phyloP scores from a whole-genome alignment of 2,329 filamentous ascomycete species.

The Periconia sp. region DNA sequence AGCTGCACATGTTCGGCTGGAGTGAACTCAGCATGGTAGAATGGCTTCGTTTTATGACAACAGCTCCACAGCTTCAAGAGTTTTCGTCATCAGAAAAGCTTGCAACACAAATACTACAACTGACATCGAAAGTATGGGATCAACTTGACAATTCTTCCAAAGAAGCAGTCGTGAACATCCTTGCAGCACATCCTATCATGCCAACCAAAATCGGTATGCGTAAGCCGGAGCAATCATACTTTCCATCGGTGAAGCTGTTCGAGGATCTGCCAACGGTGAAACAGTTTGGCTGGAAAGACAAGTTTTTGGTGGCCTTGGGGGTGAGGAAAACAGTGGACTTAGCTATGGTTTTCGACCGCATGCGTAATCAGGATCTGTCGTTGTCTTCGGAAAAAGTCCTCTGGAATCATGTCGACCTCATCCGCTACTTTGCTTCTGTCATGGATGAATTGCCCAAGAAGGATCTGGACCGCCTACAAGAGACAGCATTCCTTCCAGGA shows the following conservation, averaged over 20 bases:
- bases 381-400: constrained; percentile 55
- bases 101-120: constrained; percentile 72
- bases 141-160: constrained; percentile 68
- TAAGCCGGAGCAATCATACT: constrained; percentile 83
- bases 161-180: constrained; percentile 62
- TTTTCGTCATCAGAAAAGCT: constrained; percentile 74
- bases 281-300: constrained; percentile 81
- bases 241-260: constrained; percentile 90
- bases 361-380: constrained; percentile 64
- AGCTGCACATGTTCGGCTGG: constrained; percentile 85
- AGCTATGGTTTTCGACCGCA: constrained; percentile 85
- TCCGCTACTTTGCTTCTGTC: constrained; percentile 92
- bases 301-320: constrained; percentile 78
- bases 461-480: constrained; percentile 76
- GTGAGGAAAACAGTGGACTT: constrained; percentile 95
- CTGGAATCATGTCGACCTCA: constrained; percentile 93
- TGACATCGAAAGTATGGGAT: constrained; percentile 91
- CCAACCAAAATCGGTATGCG: constrained; percentile 91
- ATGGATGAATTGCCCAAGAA: constrained; percentile 80
- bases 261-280: constrained; percentile 86
- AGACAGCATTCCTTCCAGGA: constrained; percentile 78
- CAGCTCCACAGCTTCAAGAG: constrained; percentile 59
- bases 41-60: constrained; percentile 77
- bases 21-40: constrained; percentile 78
- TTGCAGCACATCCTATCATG: constrained; percentile 73